Base-by-base conservation (phyloP, 2,329 filamentous ascomycete genomes). In the Arthroderma sp. region DNA sequence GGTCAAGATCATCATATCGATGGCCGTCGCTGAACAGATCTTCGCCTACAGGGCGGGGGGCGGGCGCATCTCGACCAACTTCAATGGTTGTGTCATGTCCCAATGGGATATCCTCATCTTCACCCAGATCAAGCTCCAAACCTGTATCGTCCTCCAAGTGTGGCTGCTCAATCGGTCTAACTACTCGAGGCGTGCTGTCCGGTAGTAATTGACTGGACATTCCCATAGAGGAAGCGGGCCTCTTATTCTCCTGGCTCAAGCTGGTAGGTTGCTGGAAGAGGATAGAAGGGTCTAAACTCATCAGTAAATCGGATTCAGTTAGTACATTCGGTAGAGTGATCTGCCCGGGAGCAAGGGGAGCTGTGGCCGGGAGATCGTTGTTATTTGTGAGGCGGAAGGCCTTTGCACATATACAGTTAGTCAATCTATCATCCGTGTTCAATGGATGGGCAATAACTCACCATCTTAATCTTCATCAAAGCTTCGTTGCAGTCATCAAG, bases 401-500 rank as follows among this genome's bases (percentile, higher is more conserved):
- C 89, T 94, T 22, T 22, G 51, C 6, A 41, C 33, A 29, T 11
- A 33, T 48, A 29, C 33, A 22, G 46, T 68, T 64, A 71, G 67
- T 49, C 53, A 47, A 29, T 11, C 10, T 7, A 38, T 36, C 5
- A 7, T 5, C 30, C 37, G 28, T 10, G 15, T 30, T 39, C 7
- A 28, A 22, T 36, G 33, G 15, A 28, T 6, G 22, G 15, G 32
- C 36, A 28, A 6, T 27, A 43, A 48, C 73, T 36, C 68, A 95
- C 89, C 87, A 96, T 93, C 63, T 96, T 95, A 58, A 98, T 95
- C 70, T 95, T 96, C 73, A 94, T 82, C 53, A 98, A 72, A 34
- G 89, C 89, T 66, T 98, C 91, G 58, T 94, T 95, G 68, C 91
- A 98, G 62, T 98, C 91, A 59, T 98, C 91, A 40, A 96, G 72